Evolutionary conservation across 495 filamentous ascomycete genomes (phyloP).

Genomic region (Penicillium egyptiacum): DNA sequence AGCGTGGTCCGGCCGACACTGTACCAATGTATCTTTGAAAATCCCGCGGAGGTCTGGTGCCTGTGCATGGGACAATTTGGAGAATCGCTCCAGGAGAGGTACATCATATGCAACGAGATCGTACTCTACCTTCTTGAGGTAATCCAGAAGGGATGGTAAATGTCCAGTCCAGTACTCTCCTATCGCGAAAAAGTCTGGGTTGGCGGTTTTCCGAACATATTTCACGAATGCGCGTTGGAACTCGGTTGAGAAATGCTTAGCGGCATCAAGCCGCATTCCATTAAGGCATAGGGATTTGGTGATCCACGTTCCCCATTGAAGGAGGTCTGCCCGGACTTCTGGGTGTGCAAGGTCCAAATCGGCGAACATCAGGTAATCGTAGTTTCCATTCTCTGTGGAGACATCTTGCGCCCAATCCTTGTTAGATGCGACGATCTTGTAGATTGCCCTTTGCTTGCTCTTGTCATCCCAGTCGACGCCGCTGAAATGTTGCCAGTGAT

Average conservation of each 20-base stretch:
- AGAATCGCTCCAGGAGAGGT: slow-evolving; percentile 66
- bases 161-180: slow-evolving; percentile 74
- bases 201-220: slow-evolving; percentile 48
- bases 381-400: slow-evolving; percentile 66
- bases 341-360: slow-evolving; percentile 67
- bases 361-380: slow-evolving; percentile 69
- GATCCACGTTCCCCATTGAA: slow-evolving; percentile 69
- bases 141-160: slow-evolving; percentile 51
- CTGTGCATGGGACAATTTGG: slow-evolving; percentile 48
- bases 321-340: slow-evolving; percentile 62
- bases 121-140: slow-evolving; percentile 59
- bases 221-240: slow-evolving; percentile 63
- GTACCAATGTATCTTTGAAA: slow-evolving; percentile 60
- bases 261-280: slow-evolving; percentile 74
- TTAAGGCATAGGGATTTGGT: slow-evolving; percentile 54
- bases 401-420: slow-evolving; percentile 69
- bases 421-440: slow-evolving; percentile 61
- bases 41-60: slow-evolving; percentile 60
- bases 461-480: slow-evolving; percentile 67
- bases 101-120: slow-evolving; percentile 65
- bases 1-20: slow-evolving; percentile 58
- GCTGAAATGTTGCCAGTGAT: slow-evolving; percentile 69
- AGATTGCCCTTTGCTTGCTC: slow-evolving; percentile 61
- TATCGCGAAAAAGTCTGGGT: slow-evolving; percentile 62
- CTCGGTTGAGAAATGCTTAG: slow-evolving; percentile 66